Evolutionary conservation across 2,329 filamentous ascomycete genomes (phyloP).

Genomic region (Parastagonospora avenae): DNA sequence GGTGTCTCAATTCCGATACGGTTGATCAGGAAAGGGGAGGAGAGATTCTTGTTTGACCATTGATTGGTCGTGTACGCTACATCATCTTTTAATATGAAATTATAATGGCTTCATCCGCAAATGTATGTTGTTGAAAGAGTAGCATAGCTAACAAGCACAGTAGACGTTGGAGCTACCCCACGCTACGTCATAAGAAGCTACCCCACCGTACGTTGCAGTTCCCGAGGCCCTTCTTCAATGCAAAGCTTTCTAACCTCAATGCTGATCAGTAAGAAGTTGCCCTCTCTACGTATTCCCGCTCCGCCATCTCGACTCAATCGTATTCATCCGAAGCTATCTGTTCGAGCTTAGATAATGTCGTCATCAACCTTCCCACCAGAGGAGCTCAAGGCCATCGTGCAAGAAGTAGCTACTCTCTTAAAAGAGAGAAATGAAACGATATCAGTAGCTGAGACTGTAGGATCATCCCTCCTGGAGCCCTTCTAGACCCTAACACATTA

Average conservation of each 20-base stretch:
- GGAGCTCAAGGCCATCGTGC: conserved; percentile 50
- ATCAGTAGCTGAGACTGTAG: conserved; percentile 65
- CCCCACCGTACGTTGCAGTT: conserved; percentile 10
- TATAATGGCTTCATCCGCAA: not conserved
- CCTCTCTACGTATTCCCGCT: conserved; percentile 1
- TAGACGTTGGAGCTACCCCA: conserved; percentile 18
- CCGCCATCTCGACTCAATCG: not conserved
- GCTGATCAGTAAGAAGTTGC: conserved; percentile 5
- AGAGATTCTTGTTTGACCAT: conserved; percentile 60
- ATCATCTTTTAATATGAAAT: not conserved
- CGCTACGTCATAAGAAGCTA: conserved; percentile 23
- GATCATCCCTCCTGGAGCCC: not conserved
- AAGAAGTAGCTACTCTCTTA: conserved; percentile 59
- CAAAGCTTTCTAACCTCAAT: not conserved
- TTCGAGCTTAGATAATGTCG: conserved; percentile 19
- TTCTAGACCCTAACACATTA: conserved; percentile 1
- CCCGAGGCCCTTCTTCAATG: not conserved
- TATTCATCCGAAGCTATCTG: not conserved
- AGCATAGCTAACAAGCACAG: not conserved
- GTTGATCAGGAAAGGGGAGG: conserved; percentile 70
- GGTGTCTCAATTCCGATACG: conserved; percentile 67
- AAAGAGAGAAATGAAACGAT: conserved; percentile 62
- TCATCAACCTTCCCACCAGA: conserved; percentile 48
- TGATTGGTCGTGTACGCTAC: not conserved
- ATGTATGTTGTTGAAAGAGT: not conserved